Conservation (phyloP, 805 yeast species). For the Lipomyces orientalis region DNA sequence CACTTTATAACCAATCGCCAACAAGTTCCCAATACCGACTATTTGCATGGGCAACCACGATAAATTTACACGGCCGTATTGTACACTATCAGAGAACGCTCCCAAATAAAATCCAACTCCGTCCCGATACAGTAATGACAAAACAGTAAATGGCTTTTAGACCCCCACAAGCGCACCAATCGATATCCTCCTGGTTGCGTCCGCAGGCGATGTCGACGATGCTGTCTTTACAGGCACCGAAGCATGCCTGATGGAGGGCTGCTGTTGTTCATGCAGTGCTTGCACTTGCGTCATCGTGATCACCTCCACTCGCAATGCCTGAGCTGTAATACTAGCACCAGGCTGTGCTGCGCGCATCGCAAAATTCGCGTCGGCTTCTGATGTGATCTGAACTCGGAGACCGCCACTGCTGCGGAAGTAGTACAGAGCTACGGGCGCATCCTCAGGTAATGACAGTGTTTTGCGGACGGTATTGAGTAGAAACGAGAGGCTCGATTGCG, state of each 20-base stretch:
- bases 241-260: background rate
- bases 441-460: conserved; percentile 16
- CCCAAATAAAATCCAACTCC: background rate
- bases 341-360: conserved; percentile 9
- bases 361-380: conserved; percentile 26
- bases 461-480: conserved; percentile 24
- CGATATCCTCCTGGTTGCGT: conserved; percentile 19
- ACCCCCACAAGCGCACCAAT: conserved; percentile 24
- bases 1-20: background rate
- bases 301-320: conserved; percentile 18
- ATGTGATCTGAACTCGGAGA: conserved; percentile 21
- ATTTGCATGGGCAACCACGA: background rate
- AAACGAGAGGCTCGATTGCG: conserved; percentile 21
- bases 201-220: conserved; percentile 14
- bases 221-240: conserved; percentile 3
- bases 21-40: background rate
- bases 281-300: conserved; percentile 18
- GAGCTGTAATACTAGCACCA: background rate
- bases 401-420: conserved; percentile 11
- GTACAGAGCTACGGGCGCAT: conserved; percentile 24
- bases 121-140: background rate
- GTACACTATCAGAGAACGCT: background rate
- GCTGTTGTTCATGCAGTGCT: conserved; percentile 1
- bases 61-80: background rate
- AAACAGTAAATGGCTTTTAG: background rate